Conservation (phyloP, 441 rosid species). For the Raphanus hybrid region DNA sequence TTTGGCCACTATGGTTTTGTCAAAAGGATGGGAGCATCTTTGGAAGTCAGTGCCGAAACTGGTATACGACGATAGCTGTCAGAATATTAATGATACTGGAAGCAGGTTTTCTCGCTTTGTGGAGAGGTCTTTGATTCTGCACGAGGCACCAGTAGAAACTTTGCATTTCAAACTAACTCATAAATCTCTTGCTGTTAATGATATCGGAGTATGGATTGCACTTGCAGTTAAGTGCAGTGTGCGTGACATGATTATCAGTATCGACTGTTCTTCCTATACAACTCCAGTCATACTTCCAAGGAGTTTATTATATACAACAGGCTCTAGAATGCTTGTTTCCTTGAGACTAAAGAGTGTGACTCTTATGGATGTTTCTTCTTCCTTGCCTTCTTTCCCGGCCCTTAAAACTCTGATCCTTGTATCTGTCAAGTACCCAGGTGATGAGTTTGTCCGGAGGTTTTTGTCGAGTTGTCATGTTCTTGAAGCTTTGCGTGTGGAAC, state of each 20-base stretch:
- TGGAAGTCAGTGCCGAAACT: conserved; percentile 9
- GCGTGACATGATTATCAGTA: neutral
- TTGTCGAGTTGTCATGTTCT: neutral
- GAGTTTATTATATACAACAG: too few species aligned
- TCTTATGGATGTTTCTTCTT: neutral
- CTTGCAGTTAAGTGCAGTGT: neutral
- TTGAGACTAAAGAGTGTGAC: neutral
- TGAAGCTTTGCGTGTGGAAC: neutral
- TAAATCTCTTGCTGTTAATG: neutral
- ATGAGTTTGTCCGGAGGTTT: neutral
- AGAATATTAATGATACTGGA: neutral
- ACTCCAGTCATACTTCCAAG: neutral
- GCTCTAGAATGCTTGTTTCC: neutral
- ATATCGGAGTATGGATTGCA: neutral
- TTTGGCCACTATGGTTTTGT: conserved; percentile 17
- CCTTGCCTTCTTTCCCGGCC: neutral
- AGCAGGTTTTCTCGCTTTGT: neutral
- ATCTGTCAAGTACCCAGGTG: conserved; percentile 3
- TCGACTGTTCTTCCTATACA: neutral
- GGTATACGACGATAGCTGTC: neutral
- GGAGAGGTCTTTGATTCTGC: conserved; percentile 9
- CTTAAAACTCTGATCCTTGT: conserved; percentile 16
- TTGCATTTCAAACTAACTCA: neutral
- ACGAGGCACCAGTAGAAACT: neutral
- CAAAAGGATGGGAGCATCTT: neutral